Percentiles rank a stretch among this genome's conserved stretches.
These are phyloP conservation scores for Nelumbo lutea DNA, from an alignment of 164 flowering plant species.

Conservation along the genomic window DNA sequence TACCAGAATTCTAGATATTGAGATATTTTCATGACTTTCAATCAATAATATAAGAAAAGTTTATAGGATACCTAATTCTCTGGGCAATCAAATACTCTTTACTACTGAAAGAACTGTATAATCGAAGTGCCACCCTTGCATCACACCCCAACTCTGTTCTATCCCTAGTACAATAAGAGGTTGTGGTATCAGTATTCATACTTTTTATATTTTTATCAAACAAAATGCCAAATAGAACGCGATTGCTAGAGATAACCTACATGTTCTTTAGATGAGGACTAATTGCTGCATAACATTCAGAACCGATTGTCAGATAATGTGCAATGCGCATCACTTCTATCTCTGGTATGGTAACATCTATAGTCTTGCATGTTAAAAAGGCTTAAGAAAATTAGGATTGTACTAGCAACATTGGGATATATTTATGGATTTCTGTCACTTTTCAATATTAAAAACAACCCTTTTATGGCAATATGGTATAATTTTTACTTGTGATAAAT, in stretches of 20 bases:
- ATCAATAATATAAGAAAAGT: background rate
- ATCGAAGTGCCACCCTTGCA: conserved; percentile 60
- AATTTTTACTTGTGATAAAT: background rate
- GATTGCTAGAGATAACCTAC: conserved; percentile 35
- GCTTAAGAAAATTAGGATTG: conserved; percentile 15
- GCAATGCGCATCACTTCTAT: conserved; percentile 91
- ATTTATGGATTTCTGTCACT: background rate
- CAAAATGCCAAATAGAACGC: background rate
- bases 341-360: conserved; percentile 84
- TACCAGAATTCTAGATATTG: background rate
- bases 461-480: background rate
- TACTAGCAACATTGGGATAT: background rate
- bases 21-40: background rate
- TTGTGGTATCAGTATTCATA: conserved; percentile 16
- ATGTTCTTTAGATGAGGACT: conserved; percentile 42
- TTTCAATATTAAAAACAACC: background rate
- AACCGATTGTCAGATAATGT: conserved; percentile 78
- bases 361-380: conserved; percentile 38
- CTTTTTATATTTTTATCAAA: background rate
- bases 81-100: conserved; percentile 90
- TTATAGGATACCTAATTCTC: conserved; percentile 51
- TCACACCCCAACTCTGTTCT: conserved; percentile 70
- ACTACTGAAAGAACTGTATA: conserved; percentile 67
- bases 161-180: conserved; percentile 31
- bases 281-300: conserved; percentile 64